phyloP scores from a whole-genome alignment of 176 grass and related monocot genomes.

The Melocanna baccifera region DNA sequence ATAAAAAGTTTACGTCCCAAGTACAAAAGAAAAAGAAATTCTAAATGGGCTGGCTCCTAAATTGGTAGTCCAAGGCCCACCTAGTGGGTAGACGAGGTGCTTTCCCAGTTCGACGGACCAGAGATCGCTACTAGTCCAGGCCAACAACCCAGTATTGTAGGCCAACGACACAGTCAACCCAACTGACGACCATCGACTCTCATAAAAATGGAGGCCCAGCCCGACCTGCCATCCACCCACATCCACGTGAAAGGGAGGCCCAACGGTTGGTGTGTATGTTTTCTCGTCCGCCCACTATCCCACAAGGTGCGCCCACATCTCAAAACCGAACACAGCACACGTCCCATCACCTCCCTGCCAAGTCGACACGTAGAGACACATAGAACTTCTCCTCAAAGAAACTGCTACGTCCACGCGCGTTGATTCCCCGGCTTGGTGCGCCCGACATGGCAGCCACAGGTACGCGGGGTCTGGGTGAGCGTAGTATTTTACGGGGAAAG shows the following conservation, averaged over 20 bases:
- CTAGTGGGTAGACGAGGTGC: not conserved
- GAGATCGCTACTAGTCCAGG: no score
- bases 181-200: not conserved
- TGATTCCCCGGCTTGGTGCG: not conserved
- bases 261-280: not conserved
- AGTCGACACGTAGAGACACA: not conserved
- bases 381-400: not conserved
- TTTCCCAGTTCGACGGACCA: not conserved
- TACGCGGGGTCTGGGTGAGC: not conserved
- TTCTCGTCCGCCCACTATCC: not conserved
- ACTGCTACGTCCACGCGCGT: not conserved
- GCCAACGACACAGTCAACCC: not conserved
- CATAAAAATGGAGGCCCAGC: slow-evolving; percentile 5
- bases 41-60: not conserved
- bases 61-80: not conserved
- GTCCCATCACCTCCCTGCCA: not conserved
- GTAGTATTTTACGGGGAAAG: not conserved
- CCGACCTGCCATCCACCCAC: slow-evolving; percentile 1
- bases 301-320: not conserved
- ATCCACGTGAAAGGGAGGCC: slow-evolving; percentile 31
- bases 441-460: accelerated
- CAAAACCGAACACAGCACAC: not conserved
- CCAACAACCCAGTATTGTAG: no score
- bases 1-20: not conserved
- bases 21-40: not conserved